phyloP scores from a whole-genome alignment of 2,329 filamentous ascomycete species.

The Tolypocladium nubicola region DNA sequence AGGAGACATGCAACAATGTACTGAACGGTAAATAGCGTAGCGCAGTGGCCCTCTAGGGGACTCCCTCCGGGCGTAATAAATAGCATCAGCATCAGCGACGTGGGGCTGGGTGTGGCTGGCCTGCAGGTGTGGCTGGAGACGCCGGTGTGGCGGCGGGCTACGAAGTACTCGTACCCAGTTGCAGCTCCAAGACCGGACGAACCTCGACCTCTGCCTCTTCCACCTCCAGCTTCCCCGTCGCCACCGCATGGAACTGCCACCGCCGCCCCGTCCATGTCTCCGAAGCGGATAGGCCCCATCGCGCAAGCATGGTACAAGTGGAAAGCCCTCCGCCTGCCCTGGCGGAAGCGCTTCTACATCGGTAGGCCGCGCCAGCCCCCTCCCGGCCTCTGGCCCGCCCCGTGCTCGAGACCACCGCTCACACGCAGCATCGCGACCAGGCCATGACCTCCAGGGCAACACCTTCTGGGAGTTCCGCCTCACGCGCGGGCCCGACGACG shows the following conservation, averaged over 20 bases:
- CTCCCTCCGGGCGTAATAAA: no score
- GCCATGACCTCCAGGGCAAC: slow-evolving; percentile 54
- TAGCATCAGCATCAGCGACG: neutral
- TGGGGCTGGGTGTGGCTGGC: neutral
- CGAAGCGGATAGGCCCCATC: slow-evolving; percentile 24
- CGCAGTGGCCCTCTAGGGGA: no score
- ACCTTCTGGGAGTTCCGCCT: slow-evolving; percentile 61
- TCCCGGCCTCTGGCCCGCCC: neutral
- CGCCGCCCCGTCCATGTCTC: slow-evolving; percentile 17
- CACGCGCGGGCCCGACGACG: slow-evolving; percentile 18
- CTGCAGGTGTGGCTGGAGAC: no score
- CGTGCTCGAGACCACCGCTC: neutral
- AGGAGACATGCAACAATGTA: no score
- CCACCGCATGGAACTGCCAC: slow-evolving; percentile 1
- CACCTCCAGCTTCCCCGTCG: neutral
- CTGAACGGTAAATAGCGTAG: no score
- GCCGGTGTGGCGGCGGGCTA: no score
- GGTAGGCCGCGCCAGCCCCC: slow-evolving; percentile 28
- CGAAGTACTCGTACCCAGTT: no score
- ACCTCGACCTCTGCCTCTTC: neutral
- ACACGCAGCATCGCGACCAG: slow-evolving; percentile 21
- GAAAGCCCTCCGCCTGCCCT: slow-evolving; percentile 52
- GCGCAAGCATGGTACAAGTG: slow-evolving; percentile 45
- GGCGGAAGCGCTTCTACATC: slow-evolving; percentile 52
- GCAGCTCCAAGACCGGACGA: neutral